Evolutionary conservation across 192 early-diverging fungal genomes (phyloP).

Genomic region (Glomus cerebriforme): DNA sequence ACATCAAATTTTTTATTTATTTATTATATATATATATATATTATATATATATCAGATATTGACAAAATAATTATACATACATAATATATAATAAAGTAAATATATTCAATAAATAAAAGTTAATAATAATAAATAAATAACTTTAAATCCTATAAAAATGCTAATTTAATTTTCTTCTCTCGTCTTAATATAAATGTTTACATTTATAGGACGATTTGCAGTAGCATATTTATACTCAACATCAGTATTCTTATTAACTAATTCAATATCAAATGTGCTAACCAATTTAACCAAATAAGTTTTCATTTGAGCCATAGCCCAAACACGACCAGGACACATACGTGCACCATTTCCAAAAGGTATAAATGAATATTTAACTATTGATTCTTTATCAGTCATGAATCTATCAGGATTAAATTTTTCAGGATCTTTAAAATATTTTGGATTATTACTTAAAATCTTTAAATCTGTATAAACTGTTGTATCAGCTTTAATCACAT

Average conservation of each 20-base stretch:
- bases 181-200: neutral
- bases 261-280: slow-evolving; percentile 1
- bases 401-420: slow-evolving; percentile 27
- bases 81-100: too few species aligned
- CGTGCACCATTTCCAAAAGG: neutral
- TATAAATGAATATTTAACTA: neutral
- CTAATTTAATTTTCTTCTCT: neutral
- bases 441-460: neutral
- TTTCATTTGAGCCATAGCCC: slow-evolving; percentile 14
- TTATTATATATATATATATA: too few species aligned
- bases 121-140: too few species aligned
- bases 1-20: too few species aligned
- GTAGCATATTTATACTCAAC: neutral
- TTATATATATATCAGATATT: too few species aligned
- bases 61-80: too few species aligned
- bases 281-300: neutral
- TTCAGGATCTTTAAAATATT: slow-evolving; percentile 22
- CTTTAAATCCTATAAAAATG: too few species aligned
- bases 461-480: neutral
- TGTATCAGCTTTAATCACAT: neutral
- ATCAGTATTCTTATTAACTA: neutral
- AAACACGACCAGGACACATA: neutral
- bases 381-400: neutral
- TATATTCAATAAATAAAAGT: too few species aligned
- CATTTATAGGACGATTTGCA: neutral